phyloP scores from a whole-genome alignment of 2,329 filamentous ascomycete genomes.

The Neofusicoccum kwambonambiense region DNA sequence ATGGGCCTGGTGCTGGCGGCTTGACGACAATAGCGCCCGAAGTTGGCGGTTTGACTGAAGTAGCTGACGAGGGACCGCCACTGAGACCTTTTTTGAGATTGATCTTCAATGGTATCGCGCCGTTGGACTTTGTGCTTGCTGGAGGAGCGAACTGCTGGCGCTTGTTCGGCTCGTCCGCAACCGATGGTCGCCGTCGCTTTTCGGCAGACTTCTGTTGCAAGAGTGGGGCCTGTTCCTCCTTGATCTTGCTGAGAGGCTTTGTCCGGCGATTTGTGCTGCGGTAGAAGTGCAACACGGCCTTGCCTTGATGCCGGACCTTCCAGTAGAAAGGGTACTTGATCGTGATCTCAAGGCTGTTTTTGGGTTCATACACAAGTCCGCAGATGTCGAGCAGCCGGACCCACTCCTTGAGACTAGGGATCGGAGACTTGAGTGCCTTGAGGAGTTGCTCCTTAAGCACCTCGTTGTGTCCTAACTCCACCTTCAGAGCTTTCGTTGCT shows the following conservation, averaged over 20 bases:
- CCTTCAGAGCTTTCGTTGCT: constrained; percentile 57
- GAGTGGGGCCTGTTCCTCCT: constrained; percentile 5
- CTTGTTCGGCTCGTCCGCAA: constrained; percentile 14
- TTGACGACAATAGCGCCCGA: not conserved
- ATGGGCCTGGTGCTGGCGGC: not conserved
- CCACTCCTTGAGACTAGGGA: constrained; percentile 53
- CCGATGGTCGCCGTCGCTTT: constrained; percentile 12
- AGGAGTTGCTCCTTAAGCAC: constrained; percentile 55
- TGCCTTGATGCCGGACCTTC: constrained; percentile 53
- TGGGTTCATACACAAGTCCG: constrained; percentile 54
- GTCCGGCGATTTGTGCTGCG: constrained; percentile 24
- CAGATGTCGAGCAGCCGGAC: constrained; percentile 59
- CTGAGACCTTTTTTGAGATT: not conserved
- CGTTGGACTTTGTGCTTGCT: not conserved
- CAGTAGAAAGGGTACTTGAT: constrained; percentile 59
- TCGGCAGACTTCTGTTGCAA: constrained; percentile 7
- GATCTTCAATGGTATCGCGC: constrained; percentile 7
- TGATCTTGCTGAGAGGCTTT: constrained; percentile 13
- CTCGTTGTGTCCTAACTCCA: constrained; percentile 50
- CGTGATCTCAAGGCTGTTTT: constrained; percentile 49
- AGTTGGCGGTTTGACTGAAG: not conserved
- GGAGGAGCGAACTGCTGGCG: constrained; percentile 6
- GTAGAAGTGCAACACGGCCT: constrained; percentile 38
- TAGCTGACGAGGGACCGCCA: not conserved
- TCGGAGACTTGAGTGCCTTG: constrained; percentile 53